Conservation (phyloP, 805 yeast species). For the Zygotorulaspora danielsina region DNA sequence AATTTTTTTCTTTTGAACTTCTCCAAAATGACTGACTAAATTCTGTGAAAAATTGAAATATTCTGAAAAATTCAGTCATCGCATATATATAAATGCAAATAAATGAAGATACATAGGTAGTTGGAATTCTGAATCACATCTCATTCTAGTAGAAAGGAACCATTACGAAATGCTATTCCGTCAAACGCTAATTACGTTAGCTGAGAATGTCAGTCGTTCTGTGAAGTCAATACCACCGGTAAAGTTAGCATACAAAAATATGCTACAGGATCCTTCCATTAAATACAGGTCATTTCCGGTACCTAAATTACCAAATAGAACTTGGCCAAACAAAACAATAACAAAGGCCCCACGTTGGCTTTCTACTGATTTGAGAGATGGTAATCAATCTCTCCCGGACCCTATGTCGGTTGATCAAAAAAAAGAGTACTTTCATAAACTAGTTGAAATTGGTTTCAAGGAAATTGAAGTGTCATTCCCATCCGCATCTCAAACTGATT, state of each 20-base stretch:
- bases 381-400: constrained; percentile 77
- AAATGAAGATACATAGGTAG: no score
- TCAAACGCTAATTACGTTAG: constrained; percentile 20
- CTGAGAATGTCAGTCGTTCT: constrained; percentile 19
- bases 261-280: constrained; percentile 66
- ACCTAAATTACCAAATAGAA: constrained; percentile 54
- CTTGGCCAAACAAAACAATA: constrained; percentile 66
- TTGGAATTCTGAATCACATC: no score
- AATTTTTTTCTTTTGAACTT: not conserved
- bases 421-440: constrained; percentile 68
- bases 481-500: constrained; percentile 77
- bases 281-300: constrained; percentile 58
- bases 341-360: constrained; percentile 77
- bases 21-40: constrained; percentile 1
- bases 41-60: not conserved
- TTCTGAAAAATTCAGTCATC: constrained; percentile 1
- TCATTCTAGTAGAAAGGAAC: not conserved
- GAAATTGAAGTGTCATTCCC: constrained; percentile 81
- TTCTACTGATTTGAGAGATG: constrained; percentile 75
- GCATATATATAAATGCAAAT: not conserved
- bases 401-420: constrained; percentile 76
- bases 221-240: constrained; percentile 31
- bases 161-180: constrained; percentile 10
- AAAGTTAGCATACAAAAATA: constrained; percentile 40
- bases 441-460: constrained; percentile 69